Base-by-base conservation (phyloP, 768 basidiomycete genomes). In the Agrocybe chaxingu region DNA sequence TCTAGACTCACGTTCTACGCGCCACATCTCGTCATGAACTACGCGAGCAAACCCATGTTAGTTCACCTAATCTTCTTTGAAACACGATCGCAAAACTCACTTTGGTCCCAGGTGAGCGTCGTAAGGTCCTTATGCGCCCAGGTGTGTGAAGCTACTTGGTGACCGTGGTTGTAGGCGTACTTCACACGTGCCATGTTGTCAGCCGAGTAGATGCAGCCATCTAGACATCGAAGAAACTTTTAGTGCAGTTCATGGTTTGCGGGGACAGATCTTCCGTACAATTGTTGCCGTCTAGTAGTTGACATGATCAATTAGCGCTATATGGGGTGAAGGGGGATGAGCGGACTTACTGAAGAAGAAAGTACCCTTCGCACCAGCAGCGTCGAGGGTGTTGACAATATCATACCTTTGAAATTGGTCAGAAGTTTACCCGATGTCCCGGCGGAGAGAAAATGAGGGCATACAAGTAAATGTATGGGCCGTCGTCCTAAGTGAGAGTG, bases 91-190 rank as follows among this genome's bases (percentile, higher is more conserved):
- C 8, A 12, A 11, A 33, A 55, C 66, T 36, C 40, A 71, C 71
- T 58, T 54, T 74, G 58, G 29, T 66, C 65, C 59, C 58, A 59
- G 1, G 56, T 59, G 13, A 74, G 64, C 2, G 56, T 61, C 1
- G 60, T 55, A 3, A 77, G 60, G 37, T 72, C 57, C 10, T 61
- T 58, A 52, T 77, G 75, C 7, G 57, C 58, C 76, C 76, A 78
- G 3, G 75, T 76, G 50, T 78, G 76, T 32, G 74, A 75, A 4
- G 64, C 74, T 45, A 78, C 48, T 55, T 72, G 71, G 53, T 78
- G 76, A 8, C 73, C 75, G 13, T 66, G 59, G 42, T 60, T 54
- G 42, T 69, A 71, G 7, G 67, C 72, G 51, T 69, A 67, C 43
- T 68, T 69, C 55, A 75, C 62, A 13, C 63, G 59, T 32, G 55